Evolutionary conservation across 768 basidiomycete species (phyloP), one percentile per base, ranked within the genome.

Genomic region (Trametes maxima): DNA sequence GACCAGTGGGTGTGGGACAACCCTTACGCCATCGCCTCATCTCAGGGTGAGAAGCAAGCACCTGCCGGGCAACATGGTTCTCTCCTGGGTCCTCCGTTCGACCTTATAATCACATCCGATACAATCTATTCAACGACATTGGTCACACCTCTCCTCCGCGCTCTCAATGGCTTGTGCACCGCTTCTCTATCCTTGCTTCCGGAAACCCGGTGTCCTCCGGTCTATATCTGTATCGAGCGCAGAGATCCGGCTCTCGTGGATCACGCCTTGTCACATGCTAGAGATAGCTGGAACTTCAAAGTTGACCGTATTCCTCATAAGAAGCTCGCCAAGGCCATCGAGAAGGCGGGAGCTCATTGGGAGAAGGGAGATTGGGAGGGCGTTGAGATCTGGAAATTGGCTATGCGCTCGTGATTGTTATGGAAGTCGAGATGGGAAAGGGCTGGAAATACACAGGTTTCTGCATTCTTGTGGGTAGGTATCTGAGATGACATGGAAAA

Each of bases 31-130:
- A 59, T 59, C 45, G 59, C 58, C 49, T 50, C 63, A 14, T 19
- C 61, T 24, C 36, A 52, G 36, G 52, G 25, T 25, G 22, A 46
- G 45, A 59, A 54, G 25, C n/a, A 48, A 12, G 14, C 54, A 24
- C 35, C 56, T 21, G 45, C 49, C 13, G 62, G 57, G 17, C 53
- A 55, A 21, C 57, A 55, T 14, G 35, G 33, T 37, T 16, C 55
- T 35, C 49, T 65, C 44, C 76, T 85, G 14, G 65, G 66, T 17
- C 83, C 86, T 8, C 86, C 86, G 0, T 90, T 88, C 76, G 87
- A 92, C 73, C 78, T 94, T 66, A 86, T 97, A 65, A 72, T 90
- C 54, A 85, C 92, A 12, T 87, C 94, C 54, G 94, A 96, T 73
- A 95, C 94, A 0, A 75, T 95, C 40, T 95, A 94, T 72, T 71